phyloP scores from a whole-genome alignment of 169 alveolate species.

The Sarcocystis neurona region DNA sequence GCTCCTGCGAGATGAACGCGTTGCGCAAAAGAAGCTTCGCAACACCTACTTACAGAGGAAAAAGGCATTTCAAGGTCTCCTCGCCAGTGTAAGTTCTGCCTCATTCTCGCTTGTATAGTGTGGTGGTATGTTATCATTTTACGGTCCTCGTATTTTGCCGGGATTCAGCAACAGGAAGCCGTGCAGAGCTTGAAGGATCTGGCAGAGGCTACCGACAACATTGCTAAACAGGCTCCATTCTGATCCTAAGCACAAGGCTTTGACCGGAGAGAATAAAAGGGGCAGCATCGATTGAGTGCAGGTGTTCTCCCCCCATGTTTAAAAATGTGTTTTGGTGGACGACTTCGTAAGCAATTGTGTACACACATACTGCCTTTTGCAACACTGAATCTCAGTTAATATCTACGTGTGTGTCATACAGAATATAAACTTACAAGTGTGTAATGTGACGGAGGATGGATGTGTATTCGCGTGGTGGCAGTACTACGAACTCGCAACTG shows the following conservation, averaged over 20 bases:
- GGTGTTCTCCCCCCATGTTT: not conserved
- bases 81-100: not conserved
- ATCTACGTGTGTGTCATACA: no score
- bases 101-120: no score
- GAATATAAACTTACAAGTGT: no score
- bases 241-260: no score
- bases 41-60: not conserved
- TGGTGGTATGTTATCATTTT: no score
- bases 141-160: not conserved
- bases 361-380: not conserved
- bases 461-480: no score
- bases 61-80: constrained; percentile 19
- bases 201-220: not conserved
- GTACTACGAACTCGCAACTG: no score
- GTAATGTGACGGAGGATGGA: no score
- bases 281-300: not conserved
- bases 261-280: not conserved
- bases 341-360: not conserved
- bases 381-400: no score
- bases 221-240: not conserved
- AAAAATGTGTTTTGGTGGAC: not conserved
- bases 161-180: constrained; percentile 8
- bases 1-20: not conserved
- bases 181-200: constrained; percentile 25
- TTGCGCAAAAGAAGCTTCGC: not conserved